Conservation (phyloP, 2,329 filamentous ascomycete species). For the Dryadomyces sulphureus region DNA sequence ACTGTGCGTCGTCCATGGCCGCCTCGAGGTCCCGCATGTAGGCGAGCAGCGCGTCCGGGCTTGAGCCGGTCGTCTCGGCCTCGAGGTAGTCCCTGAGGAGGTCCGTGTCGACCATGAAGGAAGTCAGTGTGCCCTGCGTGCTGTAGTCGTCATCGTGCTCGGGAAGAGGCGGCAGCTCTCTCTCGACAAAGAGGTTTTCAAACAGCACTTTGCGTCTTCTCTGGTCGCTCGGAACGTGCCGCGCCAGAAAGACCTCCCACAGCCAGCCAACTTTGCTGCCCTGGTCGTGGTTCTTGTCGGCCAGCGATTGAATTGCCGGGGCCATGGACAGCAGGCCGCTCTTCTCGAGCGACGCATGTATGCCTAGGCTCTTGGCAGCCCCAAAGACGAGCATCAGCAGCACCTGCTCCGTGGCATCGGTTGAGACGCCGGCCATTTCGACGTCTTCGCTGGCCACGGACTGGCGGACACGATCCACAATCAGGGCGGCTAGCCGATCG, state of each 20-base stretch:
- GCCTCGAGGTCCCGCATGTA: slow-evolving; percentile 25
- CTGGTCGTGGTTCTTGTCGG: slow-evolving; percentile 11
- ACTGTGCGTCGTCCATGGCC: slow-evolving; percentile 16
- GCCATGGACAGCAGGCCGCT: not conserved
- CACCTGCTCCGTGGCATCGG: slow-evolving; percentile 2
- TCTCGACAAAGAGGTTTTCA: no score
- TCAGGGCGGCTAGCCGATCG: not conserved
- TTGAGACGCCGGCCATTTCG: not conserved
- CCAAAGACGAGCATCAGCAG: slow-evolving; percentile 12
- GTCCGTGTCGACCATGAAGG: slow-evolving; percentile 16
- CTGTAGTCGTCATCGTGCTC: no score
- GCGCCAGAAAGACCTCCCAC: slow-evolving; percentile 27
- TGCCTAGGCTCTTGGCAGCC: slow-evolving; percentile 11
- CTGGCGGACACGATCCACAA: slow-evolving; percentile 1
- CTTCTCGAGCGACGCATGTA: slow-evolving; percentile 7
- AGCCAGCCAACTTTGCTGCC: slow-evolving; percentile 25
- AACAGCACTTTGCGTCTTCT: slow-evolving; percentile 19
- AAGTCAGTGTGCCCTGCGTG: slow-evolving; percentile 14
- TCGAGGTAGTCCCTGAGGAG: slow-evolving; percentile 16
- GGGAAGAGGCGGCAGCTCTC: no score
- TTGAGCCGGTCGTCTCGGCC: slow-evolving; percentile 12
- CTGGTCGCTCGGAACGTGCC: slow-evolving; percentile 19
- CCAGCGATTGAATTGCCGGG: slow-evolving; percentile 8
- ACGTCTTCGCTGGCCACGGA: slow-evolving; percentile 3
- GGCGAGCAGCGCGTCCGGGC: slow-evolving; percentile 16